Base-by-base conservation (phyloP, 768 basidiomycete genomes). In the Hortiboletus flavorubellus region DNA sequence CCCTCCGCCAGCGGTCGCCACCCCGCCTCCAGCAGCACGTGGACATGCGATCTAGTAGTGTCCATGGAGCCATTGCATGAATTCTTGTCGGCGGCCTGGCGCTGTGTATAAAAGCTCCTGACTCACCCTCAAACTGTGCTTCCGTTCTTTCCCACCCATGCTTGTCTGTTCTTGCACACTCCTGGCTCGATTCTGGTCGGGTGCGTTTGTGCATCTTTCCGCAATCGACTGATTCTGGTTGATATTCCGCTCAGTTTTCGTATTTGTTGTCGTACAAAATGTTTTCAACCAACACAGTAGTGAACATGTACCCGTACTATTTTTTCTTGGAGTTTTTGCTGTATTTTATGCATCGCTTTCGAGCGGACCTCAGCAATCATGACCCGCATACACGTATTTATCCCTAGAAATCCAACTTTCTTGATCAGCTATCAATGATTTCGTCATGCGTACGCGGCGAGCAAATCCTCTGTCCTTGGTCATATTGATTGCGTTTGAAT, bases 11-110 rank as follows among this genome's bases (percentile, higher is more conserved):
- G 34, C 66, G 70, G 18, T 72, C 71, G 1, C 71, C 69, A 1
- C 59, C 70, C 37, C 72, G 72, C 35, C 58, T 72, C 23, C 66
- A 69, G 23, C 68, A 72, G 37, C 69, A 69, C n/a, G 54, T 72
- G 21, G 71, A 71, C 43, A 63, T 73, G 68, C 68, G 69, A 3
- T 2, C 70, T 0, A 64, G 57, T 12, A 66, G 61, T 16, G 54
- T 69, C 23, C 71, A 71, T 41, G 69, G 70, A 30, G 61, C 71
- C 2, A 61, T 71, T 31, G 69, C 69, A 46, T 71, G 56, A 69
- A 39, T n/a, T 5, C 8, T 29, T 37, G 42, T 35, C 43, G 59
- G 59, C 37, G 49, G 66, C 59, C 59, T 39, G 60, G 65, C 33
- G 69, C 53, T 56, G 59, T 56, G 51, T 46, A 61, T 29, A 53